Base-by-base conservation (phyloP, 75 land plant genomes). In the Larix kaempferi region DNA sequence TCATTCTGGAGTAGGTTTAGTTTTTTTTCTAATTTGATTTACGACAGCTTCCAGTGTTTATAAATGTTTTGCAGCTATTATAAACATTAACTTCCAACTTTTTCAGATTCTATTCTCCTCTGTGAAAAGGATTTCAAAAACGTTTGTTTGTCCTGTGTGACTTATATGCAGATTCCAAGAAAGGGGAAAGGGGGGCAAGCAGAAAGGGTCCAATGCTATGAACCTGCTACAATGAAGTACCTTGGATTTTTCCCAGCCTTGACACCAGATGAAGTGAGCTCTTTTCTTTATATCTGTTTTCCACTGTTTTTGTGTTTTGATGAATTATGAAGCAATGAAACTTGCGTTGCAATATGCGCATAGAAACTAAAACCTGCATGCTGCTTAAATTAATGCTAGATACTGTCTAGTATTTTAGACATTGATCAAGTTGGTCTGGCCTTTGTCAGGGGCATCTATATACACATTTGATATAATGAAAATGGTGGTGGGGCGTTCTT, bases 171-270 rank as follows among this genome's bases (percentile, higher is more conserved):
- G 96, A 87, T 94, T 58, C 92, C 97, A 69, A 78, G 88, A 29
- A 94, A 85, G 74, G 88, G 89, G 58, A 84, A 75, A 65, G 75
- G 62, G 49, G 79, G 57, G 21, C 82, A 82, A 59, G 79, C 74
- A 37, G 98, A 95, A 57, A 95, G 80, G 78, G 98, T 95, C 17
- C 89, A 89, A 62, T 95, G 98, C 76, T 95, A 93, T 79, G 98
- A 95, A 61, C 98, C 98, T 25, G 95, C 98, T 21, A 95, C 95
- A 12, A 95, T 95, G 98, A 95, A 93, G 78, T 95, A 93, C 78
- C 78, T 95, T 76, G 95, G 95, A n/a, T 88, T 25, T 61, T 82
- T 84, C 60, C 93, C 93, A 27, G 92, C 91, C 19, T 54, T 89
- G 39, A 81, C 77, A 6, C 82, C 84, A 56, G 90, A 83, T 23